These are phyloP conservation scores for Delonix regia DNA, from an alignment of 306 rosid species.

Conservation along the genomic window DNA sequence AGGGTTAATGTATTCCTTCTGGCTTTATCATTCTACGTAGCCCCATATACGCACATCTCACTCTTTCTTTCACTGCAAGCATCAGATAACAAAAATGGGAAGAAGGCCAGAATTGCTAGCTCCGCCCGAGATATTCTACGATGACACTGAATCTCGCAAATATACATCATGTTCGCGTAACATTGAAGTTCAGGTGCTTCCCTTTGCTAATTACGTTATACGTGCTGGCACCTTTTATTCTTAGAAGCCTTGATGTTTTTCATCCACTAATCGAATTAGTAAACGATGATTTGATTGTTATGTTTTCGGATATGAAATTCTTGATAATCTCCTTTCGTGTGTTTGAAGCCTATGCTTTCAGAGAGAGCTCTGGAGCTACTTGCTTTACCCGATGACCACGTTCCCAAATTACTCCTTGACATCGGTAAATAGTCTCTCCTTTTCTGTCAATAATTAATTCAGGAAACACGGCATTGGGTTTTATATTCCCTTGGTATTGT, in stretches of 20 bases:
- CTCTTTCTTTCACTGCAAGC: too few species aligned
- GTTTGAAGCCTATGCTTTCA: constrained; percentile 51
- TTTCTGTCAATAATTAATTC: neutral
- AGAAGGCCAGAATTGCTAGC: constrained; percentile 88
- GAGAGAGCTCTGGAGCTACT: constrained; percentile 90
- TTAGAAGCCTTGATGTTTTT: neutral
- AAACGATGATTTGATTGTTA: neutral
- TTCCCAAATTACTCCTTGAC: constrained; percentile 83
- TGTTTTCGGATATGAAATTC: neutral
- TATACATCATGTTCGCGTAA: constrained; percentile 92
- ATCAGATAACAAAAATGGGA: too few species aligned
- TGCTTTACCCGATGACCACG: constrained; percentile 72
- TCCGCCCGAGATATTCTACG: constrained; percentile 97
- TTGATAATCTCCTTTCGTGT: neutral
- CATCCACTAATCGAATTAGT: neutral
- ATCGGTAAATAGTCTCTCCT: constrained; percentile 54
- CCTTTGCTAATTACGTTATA: neutral
- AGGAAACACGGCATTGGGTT: neutral
- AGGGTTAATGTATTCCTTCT: too few species aligned
- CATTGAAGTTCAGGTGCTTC: constrained; percentile 71
- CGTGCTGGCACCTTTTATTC: neutral
- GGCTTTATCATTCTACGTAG: too few species aligned
- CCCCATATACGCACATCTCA: too few species aligned
- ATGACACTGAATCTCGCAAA: constrained; percentile 80
- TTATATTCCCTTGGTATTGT: neutral